Evolutionary conservation across 306 rosid species (phyloP).

Genomic region (Prunus mume): DNA sequence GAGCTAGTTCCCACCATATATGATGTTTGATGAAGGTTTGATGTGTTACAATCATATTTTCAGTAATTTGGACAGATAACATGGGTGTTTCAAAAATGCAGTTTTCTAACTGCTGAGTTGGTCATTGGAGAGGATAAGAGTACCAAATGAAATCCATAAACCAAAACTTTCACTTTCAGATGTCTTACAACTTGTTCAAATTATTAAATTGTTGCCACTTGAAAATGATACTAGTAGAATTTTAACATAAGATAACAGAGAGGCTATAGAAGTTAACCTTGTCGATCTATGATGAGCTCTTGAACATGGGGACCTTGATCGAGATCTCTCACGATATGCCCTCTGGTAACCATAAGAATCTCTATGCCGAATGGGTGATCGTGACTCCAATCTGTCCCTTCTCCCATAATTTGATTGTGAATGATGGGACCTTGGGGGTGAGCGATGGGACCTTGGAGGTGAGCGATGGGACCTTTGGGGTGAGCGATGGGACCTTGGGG

Average conservation of each 20-base stretch:
- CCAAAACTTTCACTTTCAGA: not conserved
- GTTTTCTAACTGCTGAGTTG: not conserved
- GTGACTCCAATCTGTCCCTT: conserved; percentile 8
- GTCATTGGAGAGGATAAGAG: not conserved
- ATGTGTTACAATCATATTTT: not conserved
- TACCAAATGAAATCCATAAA: not conserved
- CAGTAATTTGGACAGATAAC: not conserved
- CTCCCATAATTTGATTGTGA: not conserved
- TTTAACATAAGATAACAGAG: not conserved
- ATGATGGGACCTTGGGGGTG: not conserved
- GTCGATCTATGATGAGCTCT: conserved; percentile 1
- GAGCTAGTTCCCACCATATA: not conserved
- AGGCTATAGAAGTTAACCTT: conserved; percentile 7
- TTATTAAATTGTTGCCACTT: not conserved
- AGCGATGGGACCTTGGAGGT: not conserved
- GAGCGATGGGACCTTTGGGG: not conserved
- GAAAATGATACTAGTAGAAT: not conserved
- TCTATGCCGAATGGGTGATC: not conserved
- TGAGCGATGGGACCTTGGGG: no score
- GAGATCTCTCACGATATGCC: not conserved
- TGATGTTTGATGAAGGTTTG: not conserved
- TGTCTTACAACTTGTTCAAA: not conserved
- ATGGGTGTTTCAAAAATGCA: not conserved
- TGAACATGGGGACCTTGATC: not conserved
- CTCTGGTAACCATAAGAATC: conserved; percentile 6